Conservation (phyloP, 2,329 filamentous ascomycete genomes). For the Pseudogymnoascus pannorum region DNA sequence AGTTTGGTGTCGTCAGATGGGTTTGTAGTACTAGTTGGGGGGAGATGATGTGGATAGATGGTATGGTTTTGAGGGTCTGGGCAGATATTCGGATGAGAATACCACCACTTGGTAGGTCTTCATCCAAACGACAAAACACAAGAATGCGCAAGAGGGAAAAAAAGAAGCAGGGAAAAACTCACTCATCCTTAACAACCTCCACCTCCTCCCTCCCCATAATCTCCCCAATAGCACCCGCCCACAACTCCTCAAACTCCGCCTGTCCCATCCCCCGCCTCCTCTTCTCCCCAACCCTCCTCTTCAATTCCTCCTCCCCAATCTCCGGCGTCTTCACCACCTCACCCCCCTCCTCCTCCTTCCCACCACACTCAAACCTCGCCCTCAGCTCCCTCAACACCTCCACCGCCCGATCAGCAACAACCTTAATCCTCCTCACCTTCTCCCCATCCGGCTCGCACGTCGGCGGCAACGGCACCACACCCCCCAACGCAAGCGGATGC, state of each 20-base stretch:
- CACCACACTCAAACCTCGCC: slow-evolving; percentile 86
- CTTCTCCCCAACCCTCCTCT: slow-evolving; percentile 66
- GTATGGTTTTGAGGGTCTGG: not conserved
- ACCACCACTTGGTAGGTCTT: not conserved
- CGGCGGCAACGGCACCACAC: slow-evolving; percentile 75
- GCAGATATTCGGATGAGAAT: not conserved
- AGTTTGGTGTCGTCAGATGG: slow-evolving; percentile 44
- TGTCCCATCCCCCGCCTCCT: slow-evolving; percentile 77
- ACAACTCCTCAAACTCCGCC: slow-evolving; percentile 87
- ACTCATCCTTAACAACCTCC: slow-evolving; percentile 43
- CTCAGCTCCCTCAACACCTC: slow-evolving; percentile 79
- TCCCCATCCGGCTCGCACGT: slow-evolving; percentile 93
- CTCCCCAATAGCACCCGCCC: slow-evolving; percentile 66
- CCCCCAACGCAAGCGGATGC: slow-evolving; percentile 76
- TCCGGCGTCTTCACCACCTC: slow-evolving; percentile 53
- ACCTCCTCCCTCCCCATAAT: slow-evolving; percentile 58
- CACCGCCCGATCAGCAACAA: slow-evolving; percentile 79
- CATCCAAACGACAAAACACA: not conserved
- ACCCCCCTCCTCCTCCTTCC: slow-evolving; percentile 55
- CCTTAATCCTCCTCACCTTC: slow-evolving; percentile 78
- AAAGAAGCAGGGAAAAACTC: slow-evolving; percentile 36
- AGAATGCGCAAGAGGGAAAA: slow-evolving; percentile 12
- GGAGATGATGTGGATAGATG: not conserved
- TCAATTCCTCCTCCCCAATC: slow-evolving; percentile 62
- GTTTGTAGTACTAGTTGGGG: not conserved